A percentile compares a stretch with the other conserved stretches of the same genome.
These are phyloP conservation scores for Russula brevipes DNA, from an alignment of 768 basidiomycete species.

Conservation along the genomic window DNA sequence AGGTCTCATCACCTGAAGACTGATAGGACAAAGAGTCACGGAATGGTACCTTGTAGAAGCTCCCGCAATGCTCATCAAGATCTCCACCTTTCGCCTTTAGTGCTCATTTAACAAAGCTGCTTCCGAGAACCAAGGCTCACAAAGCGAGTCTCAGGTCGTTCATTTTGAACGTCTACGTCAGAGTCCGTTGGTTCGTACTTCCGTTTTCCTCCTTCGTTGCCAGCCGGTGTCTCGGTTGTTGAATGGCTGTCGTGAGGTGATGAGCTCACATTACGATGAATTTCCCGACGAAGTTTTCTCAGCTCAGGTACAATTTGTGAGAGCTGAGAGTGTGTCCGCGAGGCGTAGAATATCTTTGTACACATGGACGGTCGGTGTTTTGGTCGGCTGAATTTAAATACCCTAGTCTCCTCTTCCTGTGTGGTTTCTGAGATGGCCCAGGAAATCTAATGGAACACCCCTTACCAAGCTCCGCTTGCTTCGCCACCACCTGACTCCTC, in stretches of 20 bases:
- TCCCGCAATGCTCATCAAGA: conserved; percentile 87
- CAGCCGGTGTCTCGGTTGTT: neutral
- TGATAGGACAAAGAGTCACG: neutral
- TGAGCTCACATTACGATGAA: neutral
- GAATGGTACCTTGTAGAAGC: conserved; percentile 54
- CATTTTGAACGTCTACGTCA: conserved; percentile 26
- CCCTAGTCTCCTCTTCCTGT: conserved; percentile 2
- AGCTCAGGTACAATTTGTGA: conserved; percentile 87
- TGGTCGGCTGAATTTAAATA: conserved; percentile 11
- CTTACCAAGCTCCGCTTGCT: neutral
- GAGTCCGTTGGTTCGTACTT: neutral
- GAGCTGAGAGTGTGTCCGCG: conserved; percentile 93
- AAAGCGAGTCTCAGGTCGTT: conserved; percentile 41
- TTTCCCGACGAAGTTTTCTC: conserved; percentile 54
- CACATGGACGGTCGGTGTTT: conserved; percentile 51
- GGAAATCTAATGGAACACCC: neutral
- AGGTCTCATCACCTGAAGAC: neutral
- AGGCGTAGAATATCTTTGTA: conserved; percentile 89
- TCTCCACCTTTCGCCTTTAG: conserved; percentile 59
- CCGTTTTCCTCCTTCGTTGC: conserved; percentile 9
- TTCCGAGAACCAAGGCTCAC: conserved; percentile 89
- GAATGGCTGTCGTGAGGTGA: neutral
- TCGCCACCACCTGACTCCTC: neutral
- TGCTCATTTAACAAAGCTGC: conserved; percentile 86
- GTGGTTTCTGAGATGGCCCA: neutral